Evolutionary conservation across 2,329 filamentous ascomycete species (phyloP).

Genomic region (Boeremia exigua): DNA sequence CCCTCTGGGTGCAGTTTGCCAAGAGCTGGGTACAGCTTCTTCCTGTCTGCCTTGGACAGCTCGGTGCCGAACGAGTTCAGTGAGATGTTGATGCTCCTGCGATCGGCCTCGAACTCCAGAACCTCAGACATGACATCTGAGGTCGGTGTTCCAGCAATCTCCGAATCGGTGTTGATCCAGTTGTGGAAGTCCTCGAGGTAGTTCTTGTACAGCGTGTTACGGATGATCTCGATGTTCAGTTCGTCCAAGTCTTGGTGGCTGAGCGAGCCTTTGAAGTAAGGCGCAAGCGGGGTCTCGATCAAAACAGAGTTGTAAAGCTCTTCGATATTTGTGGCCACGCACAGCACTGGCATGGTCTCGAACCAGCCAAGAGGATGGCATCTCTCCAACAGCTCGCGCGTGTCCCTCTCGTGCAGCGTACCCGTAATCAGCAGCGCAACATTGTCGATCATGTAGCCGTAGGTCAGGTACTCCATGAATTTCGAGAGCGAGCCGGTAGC

Average conservation of each 20-base stretch:
- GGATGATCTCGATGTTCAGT: slow-evolving; percentile 98
- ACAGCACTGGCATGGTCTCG: slow-evolving; percentile 97
- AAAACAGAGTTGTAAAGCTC: slow-evolving; percentile 98
- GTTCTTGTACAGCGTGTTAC: slow-evolving; percentile 99
- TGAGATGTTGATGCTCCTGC: slow-evolving; percentile 97
- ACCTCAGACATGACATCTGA: slow-evolving; percentile 95
- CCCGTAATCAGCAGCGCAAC: slow-evolving; percentile 97
- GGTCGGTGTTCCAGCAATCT: slow-evolving; percentile 87
- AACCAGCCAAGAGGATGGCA: slow-evolving; percentile 99
- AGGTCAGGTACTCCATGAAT: slow-evolving; percentile 98
- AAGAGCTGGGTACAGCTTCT: slow-evolving; percentile 94
- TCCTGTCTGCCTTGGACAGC: slow-evolving; percentile 88
- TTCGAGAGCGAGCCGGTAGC: slow-evolving; percentile 87
- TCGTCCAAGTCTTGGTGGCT: slow-evolving; percentile 97
- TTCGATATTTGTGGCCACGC: slow-evolving; percentile 97
- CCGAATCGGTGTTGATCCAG: slow-evolving; percentile 88
- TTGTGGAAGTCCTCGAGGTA: slow-evolving; percentile 97
- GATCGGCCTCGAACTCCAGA: slow-evolving; percentile 94
- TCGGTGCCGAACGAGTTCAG: slow-evolving; percentile 98
- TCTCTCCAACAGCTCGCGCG: slow-evolving; percentile 89
- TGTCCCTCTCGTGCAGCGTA: slow-evolving; percentile 96
- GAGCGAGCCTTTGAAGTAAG: slow-evolving; percentile 96
- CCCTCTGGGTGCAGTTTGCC: slow-evolving; percentile 93
- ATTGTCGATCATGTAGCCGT: slow-evolving; percentile 99
- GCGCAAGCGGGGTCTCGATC: slow-evolving; percentile 92